Percentiles rank a stretch among this genome's conserved stretches.
These are phyloP conservation scores for Ogataea pini DNA, from an alignment of 805 yeast species.

Conservation along the genomic window DNA sequence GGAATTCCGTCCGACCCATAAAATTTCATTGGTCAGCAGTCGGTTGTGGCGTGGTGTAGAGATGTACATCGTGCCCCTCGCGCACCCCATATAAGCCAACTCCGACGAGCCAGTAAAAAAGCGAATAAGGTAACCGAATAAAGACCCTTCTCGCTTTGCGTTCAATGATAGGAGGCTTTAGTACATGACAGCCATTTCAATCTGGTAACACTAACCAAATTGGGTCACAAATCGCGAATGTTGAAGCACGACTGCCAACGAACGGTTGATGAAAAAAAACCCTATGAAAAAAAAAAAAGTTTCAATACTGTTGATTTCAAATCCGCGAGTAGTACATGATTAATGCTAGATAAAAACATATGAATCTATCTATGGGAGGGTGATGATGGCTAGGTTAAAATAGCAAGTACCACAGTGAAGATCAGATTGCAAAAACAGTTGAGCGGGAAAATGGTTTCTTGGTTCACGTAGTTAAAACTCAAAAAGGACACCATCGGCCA, in stretches of 20 bases:
- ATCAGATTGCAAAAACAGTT: conserved; percentile 57
- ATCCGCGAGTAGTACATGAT: not conserved
- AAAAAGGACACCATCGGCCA: conserved; percentile 61
- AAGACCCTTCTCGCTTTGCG: not conserved
- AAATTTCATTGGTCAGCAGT: conserved; percentile 1
- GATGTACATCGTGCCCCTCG: not conserved
- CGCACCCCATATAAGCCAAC: not conserved
- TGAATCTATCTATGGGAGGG: not conserved
- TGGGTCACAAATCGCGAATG: conserved; percentile 5
- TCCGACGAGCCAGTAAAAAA: not conserved
- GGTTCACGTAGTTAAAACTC: conserved; percentile 50
- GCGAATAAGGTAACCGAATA: not conserved
- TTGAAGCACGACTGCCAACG: not conserved
- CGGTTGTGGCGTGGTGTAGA: not conserved
- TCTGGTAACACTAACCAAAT: conserved; percentile 2
- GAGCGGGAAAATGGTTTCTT: conserved; percentile 54
- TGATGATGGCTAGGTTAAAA: conserved; percentile 24
- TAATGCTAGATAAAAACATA: conserved; percentile 2
- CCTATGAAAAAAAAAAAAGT: not conserved
- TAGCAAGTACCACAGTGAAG: conserved; percentile 55
- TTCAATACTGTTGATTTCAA: not conserved
- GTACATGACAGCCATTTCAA: not conserved
- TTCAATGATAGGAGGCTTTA: not conserved
- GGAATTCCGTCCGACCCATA: conserved; percentile 9
- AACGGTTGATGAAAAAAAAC: not conserved